A percentile compares a stretch with the other conserved stretches of the same genome.
Evolutionary conservation across 129 eudicot genomes (phyloP).

Genomic region (Arctium minus): DNA sequence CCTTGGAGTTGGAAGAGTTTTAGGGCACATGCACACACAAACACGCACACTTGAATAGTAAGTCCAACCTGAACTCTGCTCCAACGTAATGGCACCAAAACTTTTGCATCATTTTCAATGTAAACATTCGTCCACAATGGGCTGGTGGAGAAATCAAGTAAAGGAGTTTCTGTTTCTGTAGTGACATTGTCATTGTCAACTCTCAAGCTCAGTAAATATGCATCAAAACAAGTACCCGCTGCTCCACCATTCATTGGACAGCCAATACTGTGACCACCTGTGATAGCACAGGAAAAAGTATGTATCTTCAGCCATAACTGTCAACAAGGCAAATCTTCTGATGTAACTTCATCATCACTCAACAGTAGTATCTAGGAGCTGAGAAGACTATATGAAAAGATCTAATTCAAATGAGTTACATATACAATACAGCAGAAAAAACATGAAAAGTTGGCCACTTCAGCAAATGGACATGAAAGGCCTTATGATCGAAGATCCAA

Average conservation of each 20-base stretch:
- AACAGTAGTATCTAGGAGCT: not conserved
- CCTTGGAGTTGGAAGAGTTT: not conserved
- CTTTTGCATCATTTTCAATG: constrained; percentile 84
- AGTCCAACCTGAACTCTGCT: constrained; percentile 85
- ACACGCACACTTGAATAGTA: not conserved
- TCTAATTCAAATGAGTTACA: not conserved
- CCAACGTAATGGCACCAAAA: constrained; percentile 92
- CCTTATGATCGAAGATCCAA: not conserved
- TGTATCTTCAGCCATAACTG: not conserved
- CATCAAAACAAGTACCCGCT: constrained; percentile 92
- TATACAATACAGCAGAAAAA: not conserved
- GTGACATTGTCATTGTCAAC: constrained; percentile 84
- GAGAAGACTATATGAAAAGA: not conserved
- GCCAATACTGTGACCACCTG: constrained; percentile 89
- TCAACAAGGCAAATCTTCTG: not conserved
- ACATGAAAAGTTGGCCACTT: not conserved
- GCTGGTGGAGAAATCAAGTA: constrained; percentile 89
- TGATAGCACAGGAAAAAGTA: constrained; percentile 17
- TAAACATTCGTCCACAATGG: constrained; percentile 90
- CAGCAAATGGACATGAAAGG: not conserved
- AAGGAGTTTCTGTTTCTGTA: constrained; percentile 94
- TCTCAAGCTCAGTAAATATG: constrained; percentile 75
- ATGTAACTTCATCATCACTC: not conserved
- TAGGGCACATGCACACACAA: not conserved
- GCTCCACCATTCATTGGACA: constrained; percentile 88